These are phyloP conservation scores for Hordeum pubiflorum DNA, from an alignment of 202 grass and related monocot species.

Conservation along the genomic window DNA sequence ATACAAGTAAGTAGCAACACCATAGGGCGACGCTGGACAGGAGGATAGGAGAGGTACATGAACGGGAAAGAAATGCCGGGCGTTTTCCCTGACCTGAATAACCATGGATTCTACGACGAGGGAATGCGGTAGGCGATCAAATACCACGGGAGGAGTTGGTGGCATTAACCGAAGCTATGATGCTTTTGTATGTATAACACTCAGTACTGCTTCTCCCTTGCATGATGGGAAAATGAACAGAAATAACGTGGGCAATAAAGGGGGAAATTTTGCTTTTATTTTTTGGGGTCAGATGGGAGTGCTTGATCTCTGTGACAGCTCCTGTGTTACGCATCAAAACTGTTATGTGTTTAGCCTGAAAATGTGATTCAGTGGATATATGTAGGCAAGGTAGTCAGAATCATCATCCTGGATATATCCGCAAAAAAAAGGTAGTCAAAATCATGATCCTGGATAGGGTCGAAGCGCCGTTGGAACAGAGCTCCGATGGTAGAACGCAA, in stretches of 20 bases:
- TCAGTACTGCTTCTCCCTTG: constrained; percentile 31
- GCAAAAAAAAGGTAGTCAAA: too few relatives aligned
- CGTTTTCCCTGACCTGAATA: constrained; percentile 43
- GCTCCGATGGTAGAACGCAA: too few relatives aligned
- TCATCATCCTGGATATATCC: too few relatives aligned
- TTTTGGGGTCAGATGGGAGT: background rate
- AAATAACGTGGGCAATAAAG: constrained; percentile 30
- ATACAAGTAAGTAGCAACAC: constrained; percentile 29
- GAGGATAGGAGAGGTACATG: constrained; percentile 12
- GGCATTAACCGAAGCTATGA: constrained; percentile 23
- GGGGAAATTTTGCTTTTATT: background rate
- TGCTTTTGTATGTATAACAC: constrained; percentile 41
- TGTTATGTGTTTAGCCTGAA: too few relatives aligned
- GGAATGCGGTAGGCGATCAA: background rate
- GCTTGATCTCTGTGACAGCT: background rate
- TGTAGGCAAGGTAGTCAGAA: background rate
- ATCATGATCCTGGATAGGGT: too few relatives aligned
- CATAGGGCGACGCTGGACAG: constrained; percentile 21
- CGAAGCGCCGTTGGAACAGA: too few relatives aligned
- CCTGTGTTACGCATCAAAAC: background rate
- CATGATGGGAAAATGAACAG: constrained; percentile 8
- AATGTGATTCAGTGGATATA: too few relatives aligned
- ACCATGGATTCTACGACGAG: background rate
- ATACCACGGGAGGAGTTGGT: constrained; percentile 5
- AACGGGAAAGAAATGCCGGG: background rate